Evolutionary conservation across 2,329 filamentous ascomycete species (phyloP).

Genomic region (Cadophora sp.): DNA sequence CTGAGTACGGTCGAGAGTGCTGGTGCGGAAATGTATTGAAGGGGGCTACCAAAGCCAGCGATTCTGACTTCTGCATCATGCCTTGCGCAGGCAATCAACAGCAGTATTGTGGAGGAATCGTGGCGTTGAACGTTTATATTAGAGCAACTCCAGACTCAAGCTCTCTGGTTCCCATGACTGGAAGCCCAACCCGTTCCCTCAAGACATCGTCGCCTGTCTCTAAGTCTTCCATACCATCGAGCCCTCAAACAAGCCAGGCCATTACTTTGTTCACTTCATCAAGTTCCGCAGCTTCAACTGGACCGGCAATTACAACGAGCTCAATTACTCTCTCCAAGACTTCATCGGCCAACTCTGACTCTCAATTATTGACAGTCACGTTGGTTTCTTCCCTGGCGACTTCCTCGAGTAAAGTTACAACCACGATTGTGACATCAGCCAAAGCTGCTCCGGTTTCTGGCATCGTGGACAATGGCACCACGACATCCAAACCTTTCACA

Average conservation of each 20-base stretch:
- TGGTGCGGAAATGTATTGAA: slow-evolving; percentile 29
- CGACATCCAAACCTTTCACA: neutral
- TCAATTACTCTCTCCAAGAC: neutral
- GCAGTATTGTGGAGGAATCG: slow-evolving; percentile 6
- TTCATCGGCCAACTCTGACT: neutral
- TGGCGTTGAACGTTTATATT: slow-evolving; percentile 2
- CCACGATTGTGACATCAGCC: neutral
- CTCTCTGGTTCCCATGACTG: neutral
- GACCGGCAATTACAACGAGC: slow-evolving; percentile 9
- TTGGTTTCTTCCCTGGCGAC: neutral
- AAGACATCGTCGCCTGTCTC: neutral
- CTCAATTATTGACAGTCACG: neutral
- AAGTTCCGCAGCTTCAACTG: neutral
- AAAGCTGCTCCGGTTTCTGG: neutral
- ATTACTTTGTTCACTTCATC: neutral
- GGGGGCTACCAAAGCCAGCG: neutral
- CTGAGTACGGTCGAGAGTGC: slow-evolving; percentile 35
- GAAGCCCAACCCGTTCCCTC: neutral
- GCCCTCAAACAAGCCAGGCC: neutral
- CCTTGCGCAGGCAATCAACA: neutral
- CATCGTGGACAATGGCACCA: neutral
- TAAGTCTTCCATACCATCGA: neutral
- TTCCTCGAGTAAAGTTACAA: neutral
- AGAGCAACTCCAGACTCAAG: neutral
- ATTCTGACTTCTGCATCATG: neutral